Conservation (phyloP, 805 yeast genomes). For the Lipomyces spencermartinsiae region DNA sequence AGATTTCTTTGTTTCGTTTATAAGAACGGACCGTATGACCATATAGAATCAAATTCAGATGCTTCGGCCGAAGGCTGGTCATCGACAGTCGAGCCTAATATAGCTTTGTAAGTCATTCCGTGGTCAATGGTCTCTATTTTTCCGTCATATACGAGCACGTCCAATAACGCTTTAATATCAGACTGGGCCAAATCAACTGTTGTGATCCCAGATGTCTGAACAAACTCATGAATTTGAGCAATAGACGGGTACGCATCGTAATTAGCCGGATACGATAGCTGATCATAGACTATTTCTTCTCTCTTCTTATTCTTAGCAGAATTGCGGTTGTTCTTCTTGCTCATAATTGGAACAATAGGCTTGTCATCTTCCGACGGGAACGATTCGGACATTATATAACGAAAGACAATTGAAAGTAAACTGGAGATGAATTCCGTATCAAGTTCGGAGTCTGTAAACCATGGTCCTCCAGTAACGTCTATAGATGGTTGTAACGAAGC, state of each 20-base stretch:
- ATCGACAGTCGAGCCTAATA: conserved; percentile 55
- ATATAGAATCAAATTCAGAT: conserved; percentile 39
- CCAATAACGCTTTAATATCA: conserved; percentile 83
- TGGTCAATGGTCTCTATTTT: conserved; percentile 67
- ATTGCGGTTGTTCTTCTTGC: conserved; percentile 12
- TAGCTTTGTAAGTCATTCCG: conserved; percentile 70
- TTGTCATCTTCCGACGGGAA: conserved; percentile 56
- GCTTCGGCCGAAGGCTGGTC: conserved; percentile 50
- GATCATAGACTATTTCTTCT: conserved; percentile 48
- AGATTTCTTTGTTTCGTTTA: conserved; percentile 40
- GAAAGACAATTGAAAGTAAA: conserved; percentile 83
- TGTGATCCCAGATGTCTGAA: conserved; percentile 73
- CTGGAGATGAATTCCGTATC: conserved; percentile 93
- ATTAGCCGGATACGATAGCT: conserved; percentile 61
- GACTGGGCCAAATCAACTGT: conserved; percentile 75
- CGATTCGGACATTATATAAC: conserved; percentile 76
- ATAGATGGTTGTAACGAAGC: conserved; percentile 91
- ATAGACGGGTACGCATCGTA: conserved; percentile 71
- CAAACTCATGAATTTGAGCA: conserved; percentile 77
- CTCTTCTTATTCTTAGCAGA: conserved; percentile 5
- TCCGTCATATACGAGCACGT: conserved; percentile 86
- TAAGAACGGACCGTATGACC: conserved; percentile 3
- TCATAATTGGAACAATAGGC: neutral
- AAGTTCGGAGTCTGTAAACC: conserved; percentile 96
- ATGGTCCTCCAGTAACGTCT: conserved; percentile 98